A percentile compares a stretch with the other conserved stretches of the same genome.
These are phyloP conservation scores for Boletus sp. DNA, from an alignment of 1,284 basidiomycete species.

Conservation along the genomic window DNA sequence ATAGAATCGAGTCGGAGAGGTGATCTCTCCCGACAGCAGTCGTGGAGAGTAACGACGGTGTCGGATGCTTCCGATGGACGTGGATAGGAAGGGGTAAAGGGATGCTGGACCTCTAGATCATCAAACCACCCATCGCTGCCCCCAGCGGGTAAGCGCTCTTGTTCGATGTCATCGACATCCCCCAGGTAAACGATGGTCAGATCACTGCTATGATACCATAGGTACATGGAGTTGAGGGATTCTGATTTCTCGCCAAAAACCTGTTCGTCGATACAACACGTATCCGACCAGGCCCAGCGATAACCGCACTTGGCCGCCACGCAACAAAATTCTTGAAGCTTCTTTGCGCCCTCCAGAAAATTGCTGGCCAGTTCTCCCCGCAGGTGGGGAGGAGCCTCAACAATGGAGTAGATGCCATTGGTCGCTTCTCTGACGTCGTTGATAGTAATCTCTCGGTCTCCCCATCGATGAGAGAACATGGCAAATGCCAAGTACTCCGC, in stretches of 20 bases:
- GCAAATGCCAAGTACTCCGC: conserved; percentile 3
- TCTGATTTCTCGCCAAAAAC: conserved; percentile 6
- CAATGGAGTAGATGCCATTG: conserved; percentile 3
- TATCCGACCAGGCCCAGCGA: conserved; percentile 6
- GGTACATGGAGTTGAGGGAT: conserved; percentile 7
- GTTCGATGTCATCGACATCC: conserved; percentile 19
- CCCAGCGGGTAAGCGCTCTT: not conserved
- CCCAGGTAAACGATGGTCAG: conserved; percentile 27
- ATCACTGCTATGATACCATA: conserved; percentile 13
- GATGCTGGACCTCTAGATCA: conserved; percentile 18
- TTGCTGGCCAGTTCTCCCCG: not conserved
- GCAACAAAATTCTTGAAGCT: conserved; percentile 9
- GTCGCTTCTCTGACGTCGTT: not conserved
- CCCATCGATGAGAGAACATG: conserved; percentile 7
- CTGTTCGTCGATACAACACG: conserved; percentile 4
- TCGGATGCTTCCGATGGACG: not conserved
- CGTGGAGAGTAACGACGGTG: conserved; percentile 2
- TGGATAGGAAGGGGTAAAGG: conserved; percentile 6
- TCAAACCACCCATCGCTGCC: conserved; percentile 15
- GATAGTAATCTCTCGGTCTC: not conserved
- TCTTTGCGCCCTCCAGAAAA: not conserved
- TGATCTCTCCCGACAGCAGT: conserved; percentile 2
- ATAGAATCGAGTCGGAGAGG: conserved; percentile 9
- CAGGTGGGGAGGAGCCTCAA: not conserved
- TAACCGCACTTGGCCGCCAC: conserved; percentile 4